Evolutionary conservation across 148 eudicot genomes (phyloP).

Genomic region (Nyssa sinensis): DNA sequence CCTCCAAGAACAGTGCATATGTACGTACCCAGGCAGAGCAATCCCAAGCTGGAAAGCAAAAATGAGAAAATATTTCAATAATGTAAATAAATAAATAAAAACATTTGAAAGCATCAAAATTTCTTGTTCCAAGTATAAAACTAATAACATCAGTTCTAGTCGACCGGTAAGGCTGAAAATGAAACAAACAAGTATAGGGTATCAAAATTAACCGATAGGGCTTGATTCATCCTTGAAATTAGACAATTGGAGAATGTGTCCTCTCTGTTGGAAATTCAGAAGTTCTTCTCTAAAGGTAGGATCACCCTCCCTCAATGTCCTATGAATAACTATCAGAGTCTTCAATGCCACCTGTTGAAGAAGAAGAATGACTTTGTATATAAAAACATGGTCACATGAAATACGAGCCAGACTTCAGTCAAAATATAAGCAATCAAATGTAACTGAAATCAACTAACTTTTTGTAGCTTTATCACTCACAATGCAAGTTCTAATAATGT

Average conservation of each 20-base stretch:
- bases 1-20: constrained; percentile 90
- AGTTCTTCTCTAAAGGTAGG: constrained; percentile 95
- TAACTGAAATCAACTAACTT: no score
- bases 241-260: constrained; percentile 74
- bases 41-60: constrained; percentile 76
- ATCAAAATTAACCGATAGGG: constrained; percentile 64
- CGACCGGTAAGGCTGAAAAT: neutral
- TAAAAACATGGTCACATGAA: neutral
- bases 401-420: neutral
- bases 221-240: constrained; percentile 98
- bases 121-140: neutral
- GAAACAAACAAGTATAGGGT: neutral
- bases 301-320: constrained; percentile 91
- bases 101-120: neutral
- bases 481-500: neutral
- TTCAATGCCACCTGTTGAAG: constrained; percentile 87
- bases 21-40: constrained; percentile 98
- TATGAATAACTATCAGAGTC: constrained; percentile 85
- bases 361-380: neutral
- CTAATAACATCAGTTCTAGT: neutral
- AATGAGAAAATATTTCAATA: neutral
- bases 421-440: neutral
- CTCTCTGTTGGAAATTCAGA: constrained; percentile 77
- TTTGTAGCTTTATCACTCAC: neutral
- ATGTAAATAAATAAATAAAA: neutral